Percentiles rank a stretch among this genome's conserved stretches.
phyloP scores from a whole-genome alignment of 768 basidiomycete genomes.

The Boletus fagicola region DNA sequence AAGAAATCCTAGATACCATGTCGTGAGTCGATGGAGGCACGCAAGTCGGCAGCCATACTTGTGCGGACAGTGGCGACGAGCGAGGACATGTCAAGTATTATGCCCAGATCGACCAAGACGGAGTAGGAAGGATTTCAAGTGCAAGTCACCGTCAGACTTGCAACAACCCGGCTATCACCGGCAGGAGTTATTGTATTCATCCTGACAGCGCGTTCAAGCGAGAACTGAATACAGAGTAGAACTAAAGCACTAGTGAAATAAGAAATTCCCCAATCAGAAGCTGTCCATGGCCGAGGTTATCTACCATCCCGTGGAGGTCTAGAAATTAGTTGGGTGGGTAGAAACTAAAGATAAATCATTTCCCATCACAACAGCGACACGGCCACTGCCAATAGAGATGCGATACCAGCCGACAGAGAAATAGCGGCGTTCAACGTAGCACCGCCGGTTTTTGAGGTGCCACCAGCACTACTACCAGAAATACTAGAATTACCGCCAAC shows the following conservation, averaged over 20 bases:
- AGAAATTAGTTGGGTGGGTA: conserved; percentile 23
- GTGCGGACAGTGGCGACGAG: conserved; percentile 45
- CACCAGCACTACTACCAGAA: background rate
- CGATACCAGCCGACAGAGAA: conserved; percentile 11
- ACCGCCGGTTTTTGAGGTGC: conserved; percentile 4
- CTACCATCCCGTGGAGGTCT: conserved; percentile 18
- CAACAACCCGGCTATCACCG: conserved; percentile 17
- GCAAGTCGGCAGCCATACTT: conserved; percentile 35
- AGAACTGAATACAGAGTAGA: conserved; percentile 11
- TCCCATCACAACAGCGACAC: conserved; percentile 18
- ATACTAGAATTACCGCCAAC: background rate
- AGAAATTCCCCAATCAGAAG: conserved; percentile 8
- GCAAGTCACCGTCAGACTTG: background rate
- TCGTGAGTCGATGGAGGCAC: background rate
- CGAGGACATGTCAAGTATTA: conserved; percentile 37
- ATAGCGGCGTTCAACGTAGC: conserved; percentile 14
- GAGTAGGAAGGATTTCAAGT: background rate
- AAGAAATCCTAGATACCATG: conserved; percentile 62
- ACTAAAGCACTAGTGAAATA: conserved; percentile 3
- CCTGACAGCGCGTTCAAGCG: background rate
- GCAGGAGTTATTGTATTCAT: background rate
- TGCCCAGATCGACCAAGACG: background rate
- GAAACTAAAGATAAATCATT: conserved; percentile 6
- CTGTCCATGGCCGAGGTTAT: conserved; percentile 20
- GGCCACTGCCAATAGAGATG: conserved; percentile 14